phyloP scores from a whole-genome alignment of 441 rosid species.

The Populus tomentosa region DNA sequence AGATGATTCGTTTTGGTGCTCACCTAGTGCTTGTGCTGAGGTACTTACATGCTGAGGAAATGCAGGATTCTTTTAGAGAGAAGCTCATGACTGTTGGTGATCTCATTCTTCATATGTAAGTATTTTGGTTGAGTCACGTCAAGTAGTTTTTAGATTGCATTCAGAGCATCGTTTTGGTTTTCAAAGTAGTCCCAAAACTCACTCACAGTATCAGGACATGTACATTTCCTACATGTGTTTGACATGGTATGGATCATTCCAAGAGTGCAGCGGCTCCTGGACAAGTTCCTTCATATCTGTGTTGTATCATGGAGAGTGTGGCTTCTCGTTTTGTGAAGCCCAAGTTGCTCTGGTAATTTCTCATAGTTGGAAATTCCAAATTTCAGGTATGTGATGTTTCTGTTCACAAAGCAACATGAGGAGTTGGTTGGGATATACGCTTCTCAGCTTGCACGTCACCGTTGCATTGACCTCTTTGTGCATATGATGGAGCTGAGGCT shows the following conservation, averaged over 20 bases:
- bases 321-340: neutral
- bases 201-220: neutral
- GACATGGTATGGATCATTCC: neutral
- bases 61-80: slow-evolving; percentile 71
- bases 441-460: slow-evolving; percentile 91
- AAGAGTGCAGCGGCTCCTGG: neutral
- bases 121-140: slow-evolving; percentile 4
- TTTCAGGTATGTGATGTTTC: slow-evolving; percentile 91
- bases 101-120: slow-evolving; percentile 88
- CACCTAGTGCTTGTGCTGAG: slow-evolving; percentile 95
- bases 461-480: slow-evolving; percentile 94
- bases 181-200: neutral
- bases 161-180: neutral
- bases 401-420: slow-evolving; percentile 95
- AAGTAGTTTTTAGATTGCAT: neutral
- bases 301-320: neutral
- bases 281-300: neutral
- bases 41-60: slow-evolving; percentile 65
- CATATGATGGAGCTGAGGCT: slow-evolving; percentile 98
- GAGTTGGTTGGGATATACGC: slow-evolving; percentile 96
- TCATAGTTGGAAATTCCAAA: slow-evolving; percentile 18
- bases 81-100: slow-evolving; percentile 91
- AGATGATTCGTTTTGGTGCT: slow-evolving; percentile 96
- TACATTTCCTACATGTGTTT: neutral
- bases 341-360: slow-evolving; percentile 4